Conservation (phyloP, 176 grass and related monocot species). For the Avena insularis region DNA sequence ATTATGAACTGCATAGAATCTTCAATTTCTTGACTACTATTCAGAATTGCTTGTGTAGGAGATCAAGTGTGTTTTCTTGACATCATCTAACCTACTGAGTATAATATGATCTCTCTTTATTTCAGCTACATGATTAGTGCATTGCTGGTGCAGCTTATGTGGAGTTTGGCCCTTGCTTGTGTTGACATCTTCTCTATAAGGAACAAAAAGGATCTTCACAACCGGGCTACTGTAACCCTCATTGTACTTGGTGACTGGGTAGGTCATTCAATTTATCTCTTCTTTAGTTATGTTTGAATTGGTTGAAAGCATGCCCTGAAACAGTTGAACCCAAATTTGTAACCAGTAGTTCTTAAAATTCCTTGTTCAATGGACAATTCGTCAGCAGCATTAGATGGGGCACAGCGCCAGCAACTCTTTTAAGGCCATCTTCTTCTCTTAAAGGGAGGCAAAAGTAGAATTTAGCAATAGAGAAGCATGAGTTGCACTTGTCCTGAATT, state of each 20-base stretch:
- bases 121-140: background rate
- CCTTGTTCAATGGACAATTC: background rate
- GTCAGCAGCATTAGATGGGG: background rate
- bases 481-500: background rate
- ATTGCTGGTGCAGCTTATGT: background rate
- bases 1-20: conserved; percentile 4
- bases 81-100: background rate
- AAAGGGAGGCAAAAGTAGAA: background rate
- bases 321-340: background rate
- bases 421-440: background rate
- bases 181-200: background rate
- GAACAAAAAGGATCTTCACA: background rate
- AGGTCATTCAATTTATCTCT: background rate
- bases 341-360: background rate
- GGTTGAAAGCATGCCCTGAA: background rate
- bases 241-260: conserved; percentile 7
- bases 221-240: too few species aligned
- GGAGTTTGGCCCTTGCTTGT: conserved; percentile 9
- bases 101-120: background rate
- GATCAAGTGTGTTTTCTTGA: background rate
- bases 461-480: background rate
- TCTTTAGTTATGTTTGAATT: background rate
- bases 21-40: background rate
- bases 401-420: background rate
- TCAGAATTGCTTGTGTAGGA: background rate